Base-by-base conservation (phyloP, 805 yeast species). In the Pachysolen tannophilus region DNA sequence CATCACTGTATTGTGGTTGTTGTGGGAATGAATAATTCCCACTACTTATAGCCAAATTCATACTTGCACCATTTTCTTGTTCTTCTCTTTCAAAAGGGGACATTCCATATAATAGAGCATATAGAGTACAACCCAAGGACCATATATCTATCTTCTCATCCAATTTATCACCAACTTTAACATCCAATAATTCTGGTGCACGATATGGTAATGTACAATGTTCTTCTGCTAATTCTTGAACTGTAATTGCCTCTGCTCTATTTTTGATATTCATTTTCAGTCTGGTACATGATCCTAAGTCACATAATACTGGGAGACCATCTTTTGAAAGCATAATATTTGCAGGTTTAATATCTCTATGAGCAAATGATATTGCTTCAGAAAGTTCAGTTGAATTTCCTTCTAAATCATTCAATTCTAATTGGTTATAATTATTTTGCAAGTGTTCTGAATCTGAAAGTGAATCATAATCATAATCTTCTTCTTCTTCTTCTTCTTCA, bases 81-180 rank as follows among this genome's bases (percentile, higher is more conserved):
- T 85, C 92, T 52, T 82, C 78, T 50, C 84, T 68, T 52, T 87
- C 95, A 54, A 88, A 88, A 1, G 97, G 97, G 4, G 95, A 82
- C 20, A 67, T 67, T 0, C 82, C 81, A 58, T 82, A 88, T 55
- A 90, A 66, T 44, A 84, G 58, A 1, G 87, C 75, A 55, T 83
- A 88, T 13, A 86, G 53, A 1, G 86, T 65, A 50, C 96, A 86
- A 0, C 97, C 97, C 20, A 88, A 56, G 3, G 94, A 81, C 97
- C 97, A 88, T 18, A 90, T 74, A 55, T 88, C 97, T 4, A 82
- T 78, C 40, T 72, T 71, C 48, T 84, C 94, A 42, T 78, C 76
- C 30, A 88, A 65, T 5, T 56, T 56, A n/a, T 72, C 55, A 28
- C 81, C 79, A 1, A 84, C 70, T 29, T 73, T 74, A 26, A 86